These are phyloP conservation scores for Didymellaceae sp. DNA, from an alignment of 2,329 filamentous ascomycete species.

Conservation along the genomic window DNA sequence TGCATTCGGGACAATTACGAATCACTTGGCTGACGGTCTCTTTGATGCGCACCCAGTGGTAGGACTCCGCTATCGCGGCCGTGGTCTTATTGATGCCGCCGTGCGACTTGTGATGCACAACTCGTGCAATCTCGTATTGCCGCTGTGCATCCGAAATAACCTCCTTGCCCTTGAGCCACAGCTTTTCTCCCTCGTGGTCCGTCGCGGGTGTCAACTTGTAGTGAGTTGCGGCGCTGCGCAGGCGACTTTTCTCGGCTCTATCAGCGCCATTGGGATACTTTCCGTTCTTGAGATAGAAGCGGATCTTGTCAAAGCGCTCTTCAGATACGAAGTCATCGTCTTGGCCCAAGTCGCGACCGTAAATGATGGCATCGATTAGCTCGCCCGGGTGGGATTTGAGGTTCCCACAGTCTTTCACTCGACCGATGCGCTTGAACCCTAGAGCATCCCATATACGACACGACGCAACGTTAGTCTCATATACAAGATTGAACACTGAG, in stretches of 20 bases:
- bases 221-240: constrained; percentile 91
- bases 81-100: constrained; percentile 99
- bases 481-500: constrained; percentile 92
- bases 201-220: constrained; percentile 75
- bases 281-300: constrained; percentile 93
- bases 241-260: constrained; percentile 91
- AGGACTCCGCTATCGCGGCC: constrained; percentile 88
- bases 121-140: constrained; percentile 87
- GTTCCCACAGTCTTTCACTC: constrained; percentile 66
- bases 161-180: constrained; percentile 98
- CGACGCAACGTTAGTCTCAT: constrained; percentile 90
- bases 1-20: constrained; percentile 88
- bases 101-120: constrained; percentile 77
- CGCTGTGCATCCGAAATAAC: constrained; percentile 88
- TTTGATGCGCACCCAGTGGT: constrained; percentile 98
- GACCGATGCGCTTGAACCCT: constrained; percentile 89
- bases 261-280: constrained; percentile 94
- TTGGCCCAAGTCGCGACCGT: constrained; percentile 65
- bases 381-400: constrained; percentile 55
- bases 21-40: constrained; percentile 96
- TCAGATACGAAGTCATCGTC: constrained; percentile 89
- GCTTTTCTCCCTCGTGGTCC: constrained; percentile 59
- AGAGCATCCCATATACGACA: constrained; percentile 91
- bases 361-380: constrained; percentile 59
- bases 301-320: constrained; percentile 98